Conservation (phyloP, 2,329 filamentous ascomycete genomes). For the Pseudogymnoascus sp. region DNA sequence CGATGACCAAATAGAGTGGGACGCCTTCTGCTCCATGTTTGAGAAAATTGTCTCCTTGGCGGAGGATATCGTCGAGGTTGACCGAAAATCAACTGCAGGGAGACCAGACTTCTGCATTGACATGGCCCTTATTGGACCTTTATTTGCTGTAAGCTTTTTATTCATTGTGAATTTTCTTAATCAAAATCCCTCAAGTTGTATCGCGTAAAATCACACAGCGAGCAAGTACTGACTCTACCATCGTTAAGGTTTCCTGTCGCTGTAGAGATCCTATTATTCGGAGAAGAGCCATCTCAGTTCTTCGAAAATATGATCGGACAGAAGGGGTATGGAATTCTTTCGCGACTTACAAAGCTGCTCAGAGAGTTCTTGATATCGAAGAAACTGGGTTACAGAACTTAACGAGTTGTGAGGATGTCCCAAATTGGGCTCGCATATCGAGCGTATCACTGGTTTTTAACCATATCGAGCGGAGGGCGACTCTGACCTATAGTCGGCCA, state of each 20-base stretch:
- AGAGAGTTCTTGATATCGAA: neutral
- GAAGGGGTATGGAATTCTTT: slow-evolving; percentile 55
- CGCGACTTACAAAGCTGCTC: neutral
- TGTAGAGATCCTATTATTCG: slow-evolving; percentile 48
- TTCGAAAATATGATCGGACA: slow-evolving; percentile 49
- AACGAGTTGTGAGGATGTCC: slow-evolving; percentile 14
- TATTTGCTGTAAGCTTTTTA: neutral
- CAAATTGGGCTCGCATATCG: slow-evolving; percentile 10
- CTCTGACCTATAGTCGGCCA: neutral
- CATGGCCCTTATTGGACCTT: neutral
- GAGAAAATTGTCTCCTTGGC: slow-evolving; percentile 7
- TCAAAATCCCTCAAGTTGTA: neutral
- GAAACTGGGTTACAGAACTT: slow-evolving; percentile 11
- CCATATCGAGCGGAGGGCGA: neutral
- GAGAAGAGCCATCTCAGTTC: slow-evolving; percentile 50
- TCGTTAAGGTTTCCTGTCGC: slow-evolving; percentile 55
- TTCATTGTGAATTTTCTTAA: neutral
- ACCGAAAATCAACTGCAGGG: neutral
- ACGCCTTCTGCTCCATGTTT: neutral
- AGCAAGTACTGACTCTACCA: slow-evolving; percentile 45
- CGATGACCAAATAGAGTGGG: neutral
- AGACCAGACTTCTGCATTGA: neutral
- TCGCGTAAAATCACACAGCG: neutral
- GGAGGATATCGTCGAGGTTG: slow-evolving; percentile 10
- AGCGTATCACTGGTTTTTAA: neutral